A percentile compares a stretch with the other conserved stretches of the same genome.
Evolutionary conservation across 306 rosid genomes (phyloP).

Genomic region (Canavalia gladiata): DNA sequence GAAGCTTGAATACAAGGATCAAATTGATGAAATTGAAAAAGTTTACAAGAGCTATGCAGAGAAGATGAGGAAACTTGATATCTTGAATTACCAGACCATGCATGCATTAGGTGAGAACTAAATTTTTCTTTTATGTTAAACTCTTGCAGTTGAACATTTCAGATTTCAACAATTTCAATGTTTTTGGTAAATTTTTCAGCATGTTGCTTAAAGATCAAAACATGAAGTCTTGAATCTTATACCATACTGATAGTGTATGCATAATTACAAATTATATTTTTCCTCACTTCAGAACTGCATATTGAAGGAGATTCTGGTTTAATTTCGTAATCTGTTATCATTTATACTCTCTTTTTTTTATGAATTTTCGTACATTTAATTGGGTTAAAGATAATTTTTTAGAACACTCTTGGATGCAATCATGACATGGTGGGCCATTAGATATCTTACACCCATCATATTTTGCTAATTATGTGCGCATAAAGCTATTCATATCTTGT

Average conservation of each 20-base stretch:
- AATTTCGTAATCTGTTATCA: conserved; percentile 10
- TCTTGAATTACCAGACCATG: conserved; percentile 85
- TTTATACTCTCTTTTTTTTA: neutral
- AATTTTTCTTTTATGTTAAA: conserved; percentile 36
- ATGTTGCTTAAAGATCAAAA: conserved; percentile 34
- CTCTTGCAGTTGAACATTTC: conserved; percentile 24
- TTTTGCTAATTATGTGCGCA: conserved; percentile 41
- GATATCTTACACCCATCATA: conserved; percentile 43
- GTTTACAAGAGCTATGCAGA: conserved; percentile 72
- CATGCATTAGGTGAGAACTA: conserved; percentile 78
- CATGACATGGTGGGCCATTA: conserved; percentile 47
- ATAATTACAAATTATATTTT: neutral
- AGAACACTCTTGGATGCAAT: conserved; percentile 15
- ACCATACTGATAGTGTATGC: conserved; percentile 5
- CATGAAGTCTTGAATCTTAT: conserved; percentile 11
- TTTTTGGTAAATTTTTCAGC: conserved; percentile 30
- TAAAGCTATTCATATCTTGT: conserved; percentile 42
- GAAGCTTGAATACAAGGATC: conserved; percentile 65
- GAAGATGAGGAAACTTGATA: conserved; percentile 82
- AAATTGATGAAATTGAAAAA: conserved; percentile 68
- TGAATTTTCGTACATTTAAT: conserved; percentile 16
- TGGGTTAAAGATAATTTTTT: neutral
- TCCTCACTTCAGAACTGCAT: conserved; percentile 21
- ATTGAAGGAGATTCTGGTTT: conserved; percentile 1
- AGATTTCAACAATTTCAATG: neutral